A percentile compares a stretch with the other conserved stretches of the same genome.
Evolutionary conservation across 495 filamentous ascomycete species (phyloP).

Genomic region (Penicillium fimorum): DNA sequence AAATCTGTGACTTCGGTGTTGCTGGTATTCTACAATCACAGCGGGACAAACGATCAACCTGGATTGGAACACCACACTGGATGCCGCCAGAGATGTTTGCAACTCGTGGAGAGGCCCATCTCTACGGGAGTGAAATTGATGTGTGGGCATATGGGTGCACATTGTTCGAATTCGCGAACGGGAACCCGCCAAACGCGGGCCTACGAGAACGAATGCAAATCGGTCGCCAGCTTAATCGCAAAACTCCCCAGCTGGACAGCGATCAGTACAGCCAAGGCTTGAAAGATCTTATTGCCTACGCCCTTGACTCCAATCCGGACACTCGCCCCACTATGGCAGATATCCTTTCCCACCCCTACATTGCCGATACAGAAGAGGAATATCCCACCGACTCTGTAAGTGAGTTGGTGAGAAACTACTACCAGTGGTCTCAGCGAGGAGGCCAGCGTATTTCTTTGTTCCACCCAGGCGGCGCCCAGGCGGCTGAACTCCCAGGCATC

Average conservation of each 20-base stretch:
- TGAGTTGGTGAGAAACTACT: slow-evolving; percentile 77
- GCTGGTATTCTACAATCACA: slow-evolving; percentile 82
- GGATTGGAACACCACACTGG: slow-evolving; percentile 94
- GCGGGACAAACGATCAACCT: slow-evolving; percentile 82
- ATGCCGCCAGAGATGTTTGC: slow-evolving; percentile 89
- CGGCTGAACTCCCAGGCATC: slow-evolving; percentile 48
- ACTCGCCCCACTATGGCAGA: slow-evolving; percentile 66
- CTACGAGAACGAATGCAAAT: slow-evolving; percentile 54
- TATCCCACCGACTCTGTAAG: slow-evolving; percentile 68
- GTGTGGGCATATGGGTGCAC: slow-evolving; percentile 96
- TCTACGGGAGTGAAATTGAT: slow-evolving; percentile 74
- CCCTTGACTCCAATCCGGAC: slow-evolving; percentile 70
- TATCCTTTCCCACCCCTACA: slow-evolving; percentile 47
- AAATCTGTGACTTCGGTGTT: slow-evolving; percentile 96
- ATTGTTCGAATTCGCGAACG: slow-evolving; percentile 86
- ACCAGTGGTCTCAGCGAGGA: slow-evolving; percentile 80
- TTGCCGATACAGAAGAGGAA: slow-evolving; percentile 56
- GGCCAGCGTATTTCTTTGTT: slow-evolving; percentile 84
- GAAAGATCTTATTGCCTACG: slow-evolving; percentile 74
- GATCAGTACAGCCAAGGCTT: slow-evolving; percentile 71
- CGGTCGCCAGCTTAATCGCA: slow-evolving; percentile 59
- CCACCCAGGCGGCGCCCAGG: slow-evolving; percentile 68
- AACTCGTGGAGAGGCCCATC: slow-evolving; percentile 37
- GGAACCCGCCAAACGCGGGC: slow-evolving; percentile 67
- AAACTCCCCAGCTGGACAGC: slow-evolving; percentile 65